Conservation (phyloP, 2,329 filamentous ascomycete genomes). For the Trichoderma sp. region DNA sequence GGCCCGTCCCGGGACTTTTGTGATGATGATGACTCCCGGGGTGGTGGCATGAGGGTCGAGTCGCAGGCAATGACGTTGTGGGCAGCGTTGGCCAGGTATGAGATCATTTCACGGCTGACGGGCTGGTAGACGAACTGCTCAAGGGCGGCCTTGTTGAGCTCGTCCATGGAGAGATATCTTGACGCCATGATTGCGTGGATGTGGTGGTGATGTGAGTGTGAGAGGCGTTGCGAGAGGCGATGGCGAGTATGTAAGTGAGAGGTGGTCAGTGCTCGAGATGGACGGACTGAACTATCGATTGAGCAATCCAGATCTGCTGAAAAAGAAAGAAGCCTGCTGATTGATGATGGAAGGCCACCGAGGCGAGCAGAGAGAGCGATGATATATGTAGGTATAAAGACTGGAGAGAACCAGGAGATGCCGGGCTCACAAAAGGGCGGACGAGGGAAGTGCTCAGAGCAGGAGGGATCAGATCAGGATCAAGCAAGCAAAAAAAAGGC, state of each 20-base stretch:
- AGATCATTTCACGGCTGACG: slow-evolving; percentile 76
- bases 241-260: neutral
- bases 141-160: slow-evolving; percentile 73
- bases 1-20: slow-evolving; percentile 42
- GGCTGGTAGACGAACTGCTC: slow-evolving; percentile 80
- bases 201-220: slow-evolving; percentile 18
- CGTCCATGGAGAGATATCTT: slow-evolving; percentile 51
- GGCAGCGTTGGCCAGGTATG: slow-evolving; percentile 74
- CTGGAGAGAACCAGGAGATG: neutral
- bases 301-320: slow-evolving; percentile 3
- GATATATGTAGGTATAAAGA: slow-evolving; percentile 21
- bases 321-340: neutral
- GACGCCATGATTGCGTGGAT: slow-evolving; percentile 50
- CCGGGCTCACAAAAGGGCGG: neutral
- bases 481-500: slow-evolving; percentile 2
- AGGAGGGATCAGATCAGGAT: slow-evolving; percentile 2
- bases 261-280: neutral
- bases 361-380: neutral
- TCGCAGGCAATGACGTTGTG: slow-evolving; percentile 82
- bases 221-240: too few species aligned
- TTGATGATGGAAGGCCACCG: neutral
- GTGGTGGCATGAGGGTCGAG: slow-evolving; percentile 56
- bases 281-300: neutral
- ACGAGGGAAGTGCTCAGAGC: neutral
- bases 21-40: slow-evolving; percentile 36